Base-by-base conservation (phyloP, 345 rosid genomes). In the Diplotaxis tenuifolia region DNA sequence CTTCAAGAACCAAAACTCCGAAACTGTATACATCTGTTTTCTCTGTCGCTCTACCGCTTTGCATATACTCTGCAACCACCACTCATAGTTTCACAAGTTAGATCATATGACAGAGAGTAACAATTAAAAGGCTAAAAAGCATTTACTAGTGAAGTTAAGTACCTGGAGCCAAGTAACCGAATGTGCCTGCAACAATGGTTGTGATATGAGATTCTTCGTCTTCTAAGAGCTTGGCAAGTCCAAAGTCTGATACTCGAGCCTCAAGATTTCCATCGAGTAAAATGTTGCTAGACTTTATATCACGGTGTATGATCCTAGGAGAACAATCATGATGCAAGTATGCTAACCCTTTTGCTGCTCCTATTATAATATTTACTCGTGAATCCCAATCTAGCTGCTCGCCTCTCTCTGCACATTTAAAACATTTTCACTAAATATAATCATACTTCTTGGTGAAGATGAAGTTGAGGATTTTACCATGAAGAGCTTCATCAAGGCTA, bases 101-200 rank as follows among this genome's bases (percentile, higher is more conserved):
- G 18, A 18, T 65, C 22, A 11, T 28, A 55, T 6, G 18, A 73
- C 47, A 53, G 55, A 47, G 34, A 11, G 47, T 60, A 14, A 29
- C 31, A 49, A n/a, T 22, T 45, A 4, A 18, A 22, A 62, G 29
- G 28, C 28, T 70, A 5, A 1, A 25, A 56, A 45, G 15, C 52
- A 14, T 23, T 28, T 63, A 70, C 34, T 63, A 14, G 62, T 19
- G 31, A 20, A 29, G 55, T 16, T 61, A 57, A 87, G 75, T 82
- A 95, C 99, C 99, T 70, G 99, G 99, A 76, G 99, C 99, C 72
- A 95, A 75, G 80, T 95, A 95, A 71, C 99, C 99, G 79, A 95
- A 95, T 67, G 99, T 95, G 71, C 99, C 99, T 8, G 98, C 99
- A 82, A 95, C 99, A 76, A 92, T 88, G 72, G 99, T 95, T 31